Percentiles rank a stretch among this genome's conserved stretches.
These are phyloP conservation scores for Sungouiozyma ichnusensis DNA, from an alignment of 805 yeast genomes.

Conservation along the genomic window DNA sequence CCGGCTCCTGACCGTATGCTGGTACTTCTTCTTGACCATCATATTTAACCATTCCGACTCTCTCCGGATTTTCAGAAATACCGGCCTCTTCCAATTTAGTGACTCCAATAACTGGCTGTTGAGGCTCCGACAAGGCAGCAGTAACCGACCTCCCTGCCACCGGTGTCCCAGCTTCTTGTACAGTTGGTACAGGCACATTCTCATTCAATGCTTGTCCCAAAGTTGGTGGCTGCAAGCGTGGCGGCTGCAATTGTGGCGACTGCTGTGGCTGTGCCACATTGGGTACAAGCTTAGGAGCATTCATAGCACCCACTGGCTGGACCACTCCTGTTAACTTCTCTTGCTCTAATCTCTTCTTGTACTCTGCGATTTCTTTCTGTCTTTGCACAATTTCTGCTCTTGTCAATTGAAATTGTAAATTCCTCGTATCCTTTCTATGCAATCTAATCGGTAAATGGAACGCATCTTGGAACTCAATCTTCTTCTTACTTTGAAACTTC, in stretches of 20 bases:
- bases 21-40: conserved; percentile 30
- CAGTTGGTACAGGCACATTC: no score
- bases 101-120: conserved; percentile 8
- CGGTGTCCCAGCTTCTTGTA: background rate
- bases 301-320: background rate
- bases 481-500: conserved; percentile 64
- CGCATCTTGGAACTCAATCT: conserved; percentile 58
- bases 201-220: no score
- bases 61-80: conserved; percentile 27
- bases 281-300: background rate
- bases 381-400: conserved; percentile 64
- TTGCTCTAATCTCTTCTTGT: conserved; percentile 27
- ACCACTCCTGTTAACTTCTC: conserved; percentile 19
- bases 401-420: conserved; percentile 76
- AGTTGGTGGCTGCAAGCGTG: no score
- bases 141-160: background rate
- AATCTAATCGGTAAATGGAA: conserved; percentile 78
- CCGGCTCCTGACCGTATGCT: conserved; percentile 33
- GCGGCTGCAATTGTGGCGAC: no score
- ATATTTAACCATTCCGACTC: conserved; percentile 33
- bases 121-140: background rate
- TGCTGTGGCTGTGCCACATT: no score
- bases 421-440: conserved; percentile 89
- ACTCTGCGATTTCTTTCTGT: conserved; percentile 37
- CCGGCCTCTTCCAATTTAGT: conserved; percentile 32